Conservation (phyloP, 1,284 basidiomycete species). For the Rhodotorula glutinis region DNA sequence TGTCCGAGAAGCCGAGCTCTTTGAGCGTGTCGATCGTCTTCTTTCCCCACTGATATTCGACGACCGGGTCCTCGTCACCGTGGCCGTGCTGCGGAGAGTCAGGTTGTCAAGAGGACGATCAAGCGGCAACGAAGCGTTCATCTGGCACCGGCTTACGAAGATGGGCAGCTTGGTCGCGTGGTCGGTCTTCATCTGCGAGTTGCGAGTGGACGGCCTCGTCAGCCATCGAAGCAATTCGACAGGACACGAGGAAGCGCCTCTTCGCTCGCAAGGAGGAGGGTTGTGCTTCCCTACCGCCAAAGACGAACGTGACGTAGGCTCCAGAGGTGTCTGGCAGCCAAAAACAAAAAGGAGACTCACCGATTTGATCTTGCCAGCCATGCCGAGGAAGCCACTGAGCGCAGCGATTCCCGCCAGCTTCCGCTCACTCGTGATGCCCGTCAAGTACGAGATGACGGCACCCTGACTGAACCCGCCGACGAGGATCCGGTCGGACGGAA, state of each 20-base stretch:
- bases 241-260: no score
- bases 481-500: slow-evolving; percentile 48
- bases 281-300: no score
- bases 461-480: slow-evolving; percentile 84
- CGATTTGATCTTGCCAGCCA: slow-evolving; percentile 62
- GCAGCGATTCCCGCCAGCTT: slow-evolving; percentile 69
- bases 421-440: slow-evolving; percentile 64
- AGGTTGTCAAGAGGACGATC: background rate
- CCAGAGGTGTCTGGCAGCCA: no score
- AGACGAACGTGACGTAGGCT: no score
- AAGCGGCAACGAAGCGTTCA: background rate
- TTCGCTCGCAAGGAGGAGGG: no score
- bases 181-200: slow-evolving; percentile 59
- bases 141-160: slow-evolving; percentile 51
- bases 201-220: background rate
- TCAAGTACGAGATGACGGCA: slow-evolving; percentile 53
- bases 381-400: slow-evolving; percentile 73
- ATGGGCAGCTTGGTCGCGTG: slow-evolving; percentile 58
- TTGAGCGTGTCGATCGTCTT: slow-evolving; percentile 32
- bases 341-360: no score
- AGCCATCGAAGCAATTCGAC: background rate
- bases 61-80: slow-evolving; percentile 71
- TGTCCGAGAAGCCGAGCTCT: slow-evolving; percentile 36
- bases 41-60: slow-evolving; percentile 49
- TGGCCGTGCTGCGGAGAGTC: slow-evolving; percentile 62